phyloP scores from a whole-genome alignment of 441 rosid genomes.

The Oxalis stricta region DNA sequence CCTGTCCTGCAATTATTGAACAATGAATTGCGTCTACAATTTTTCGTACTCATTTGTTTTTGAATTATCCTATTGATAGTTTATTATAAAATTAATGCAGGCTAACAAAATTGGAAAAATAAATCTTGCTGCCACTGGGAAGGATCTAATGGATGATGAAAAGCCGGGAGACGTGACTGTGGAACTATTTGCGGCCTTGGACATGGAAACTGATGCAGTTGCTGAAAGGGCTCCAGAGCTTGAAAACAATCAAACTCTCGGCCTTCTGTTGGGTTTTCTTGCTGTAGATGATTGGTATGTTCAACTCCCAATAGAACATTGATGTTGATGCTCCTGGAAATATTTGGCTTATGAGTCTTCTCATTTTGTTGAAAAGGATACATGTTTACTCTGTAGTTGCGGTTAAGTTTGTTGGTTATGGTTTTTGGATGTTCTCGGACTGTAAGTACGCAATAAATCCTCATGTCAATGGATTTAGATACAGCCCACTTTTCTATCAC shows the following conservation, averaged over 20 bases:
- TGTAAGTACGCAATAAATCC: too few species aligned
- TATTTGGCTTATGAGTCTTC: not conserved
- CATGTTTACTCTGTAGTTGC: too few species aligned
- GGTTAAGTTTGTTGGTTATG: too few species aligned
- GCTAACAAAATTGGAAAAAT: slow-evolving; percentile 97
- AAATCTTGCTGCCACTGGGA: slow-evolving; percentile 98
- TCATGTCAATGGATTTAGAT: too few species aligned
- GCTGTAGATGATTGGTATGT: slow-evolving; percentile 93
- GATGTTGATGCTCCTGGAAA: not conserved
- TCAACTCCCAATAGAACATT: slow-evolving; percentile 1
- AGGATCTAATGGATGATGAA: slow-evolving; percentile 99
- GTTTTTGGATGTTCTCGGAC: too few species aligned
- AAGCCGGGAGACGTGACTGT: slow-evolving; percentile 91
- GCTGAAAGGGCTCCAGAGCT: slow-evolving; percentile 69
- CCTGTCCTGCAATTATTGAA: too few species aligned
- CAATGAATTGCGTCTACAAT: not conserved
- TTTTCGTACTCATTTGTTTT: not conserved
- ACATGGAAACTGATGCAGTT: slow-evolving; percentile 92
- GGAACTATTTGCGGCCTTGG: slow-evolving; percentile 87
- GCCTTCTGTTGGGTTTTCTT: slow-evolving; percentile 92
- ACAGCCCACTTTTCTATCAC: too few species aligned
- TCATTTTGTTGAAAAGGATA: too few species aligned
- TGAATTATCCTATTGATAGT: slow-evolving; percentile 3
- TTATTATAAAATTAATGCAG: slow-evolving; percentile 25
- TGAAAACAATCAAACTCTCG: slow-evolving; percentile 83